phyloP scores from a whole-genome alignment of 129 eudicot genomes.

The Saussurea involucrata region DNA sequence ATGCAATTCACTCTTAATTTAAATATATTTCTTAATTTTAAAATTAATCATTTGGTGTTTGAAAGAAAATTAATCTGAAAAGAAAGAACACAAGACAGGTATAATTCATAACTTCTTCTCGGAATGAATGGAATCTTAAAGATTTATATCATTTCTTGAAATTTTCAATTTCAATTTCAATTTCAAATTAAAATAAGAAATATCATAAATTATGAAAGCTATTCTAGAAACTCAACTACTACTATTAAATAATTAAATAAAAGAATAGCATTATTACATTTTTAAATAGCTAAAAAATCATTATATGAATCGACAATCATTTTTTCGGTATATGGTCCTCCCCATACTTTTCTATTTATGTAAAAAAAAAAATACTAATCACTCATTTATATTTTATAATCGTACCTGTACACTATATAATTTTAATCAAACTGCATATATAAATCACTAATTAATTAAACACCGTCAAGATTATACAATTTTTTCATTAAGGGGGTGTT shows the following conservation, averaged over 20 bases:
- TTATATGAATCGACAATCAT: not conserved
- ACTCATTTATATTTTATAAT: not conserved
- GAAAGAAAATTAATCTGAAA: not conserved
- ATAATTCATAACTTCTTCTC: conserved; percentile 2
- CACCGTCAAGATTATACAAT: not conserved
- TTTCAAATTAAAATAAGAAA: not conserved
- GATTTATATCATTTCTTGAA: conserved; percentile 6
- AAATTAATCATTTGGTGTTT: not conserved
- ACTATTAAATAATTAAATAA: not conserved
- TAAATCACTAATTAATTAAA: not conserved
- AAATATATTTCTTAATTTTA: too few relatives aligned
- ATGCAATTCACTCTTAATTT: too few relatives aligned
- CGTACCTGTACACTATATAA: not conserved
- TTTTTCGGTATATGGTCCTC: not conserved
- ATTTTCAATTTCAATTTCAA: too few relatives aligned
- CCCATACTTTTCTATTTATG: not conserved
- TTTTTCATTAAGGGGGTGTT: too few relatives aligned
- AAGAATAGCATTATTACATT: not conserved
- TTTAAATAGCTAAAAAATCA: not conserved
- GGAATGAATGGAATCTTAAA: conserved; percentile 14
- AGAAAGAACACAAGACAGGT: not conserved
- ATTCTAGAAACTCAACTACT: conserved; percentile 21
- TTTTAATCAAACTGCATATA: not conserved
- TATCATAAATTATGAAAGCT: not conserved
- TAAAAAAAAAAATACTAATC: not conserved